These are phyloP conservation scores for Actinomortierella ambigua DNA, from an alignment of 371 early-diverging fungal species.

Conservation along the genomic window DNA sequence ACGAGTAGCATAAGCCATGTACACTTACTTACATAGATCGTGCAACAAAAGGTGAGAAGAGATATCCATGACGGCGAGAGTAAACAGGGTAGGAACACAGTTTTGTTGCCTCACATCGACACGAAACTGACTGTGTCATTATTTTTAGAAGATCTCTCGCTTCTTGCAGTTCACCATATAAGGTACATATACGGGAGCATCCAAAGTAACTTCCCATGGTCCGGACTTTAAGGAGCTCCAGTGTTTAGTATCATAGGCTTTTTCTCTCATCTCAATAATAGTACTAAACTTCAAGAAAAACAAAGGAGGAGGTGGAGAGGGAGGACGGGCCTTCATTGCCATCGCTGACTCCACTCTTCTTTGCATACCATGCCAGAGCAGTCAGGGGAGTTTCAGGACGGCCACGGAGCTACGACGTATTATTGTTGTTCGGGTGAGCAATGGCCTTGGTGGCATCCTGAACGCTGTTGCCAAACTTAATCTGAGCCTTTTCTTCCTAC, in stretches of 20 bases:
- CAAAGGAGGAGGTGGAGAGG: neutral
- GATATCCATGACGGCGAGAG: neutral
- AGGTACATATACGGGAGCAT: constrained; percentile 62
- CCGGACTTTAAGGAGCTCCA: constrained; percentile 32
- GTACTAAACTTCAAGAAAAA: too few relatives aligned
- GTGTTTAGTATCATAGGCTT: too few relatives aligned
- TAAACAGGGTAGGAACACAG: neutral
- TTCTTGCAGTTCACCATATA: constrained; percentile 71
- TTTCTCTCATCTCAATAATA: too few relatives aligned
- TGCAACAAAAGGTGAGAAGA: neutral
- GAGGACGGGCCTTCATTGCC: constrained; percentile 34
- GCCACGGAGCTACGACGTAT: constrained; percentile 55
- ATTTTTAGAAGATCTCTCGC: constrained; percentile 60
- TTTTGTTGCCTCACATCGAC: too few relatives aligned
- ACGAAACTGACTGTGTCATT: too few relatives aligned
- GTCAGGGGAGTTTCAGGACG: constrained; percentile 56
- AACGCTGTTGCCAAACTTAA: constrained; percentile 63
- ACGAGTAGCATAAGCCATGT: constrained; percentile 58
- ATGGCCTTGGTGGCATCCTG: constrained; percentile 68
- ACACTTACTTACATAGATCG: constrained; percentile 48
- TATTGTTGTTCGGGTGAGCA: constrained; percentile 52
- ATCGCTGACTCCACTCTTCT: constrained; percentile 47
- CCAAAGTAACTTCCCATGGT: constrained; percentile 66
- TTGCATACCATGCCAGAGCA: constrained; percentile 56
- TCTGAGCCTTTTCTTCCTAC: constrained; percentile 58